Conservation (phyloP, 2,329 filamentous ascomycete species). For the Orbilia blumenaviensis region DNA sequence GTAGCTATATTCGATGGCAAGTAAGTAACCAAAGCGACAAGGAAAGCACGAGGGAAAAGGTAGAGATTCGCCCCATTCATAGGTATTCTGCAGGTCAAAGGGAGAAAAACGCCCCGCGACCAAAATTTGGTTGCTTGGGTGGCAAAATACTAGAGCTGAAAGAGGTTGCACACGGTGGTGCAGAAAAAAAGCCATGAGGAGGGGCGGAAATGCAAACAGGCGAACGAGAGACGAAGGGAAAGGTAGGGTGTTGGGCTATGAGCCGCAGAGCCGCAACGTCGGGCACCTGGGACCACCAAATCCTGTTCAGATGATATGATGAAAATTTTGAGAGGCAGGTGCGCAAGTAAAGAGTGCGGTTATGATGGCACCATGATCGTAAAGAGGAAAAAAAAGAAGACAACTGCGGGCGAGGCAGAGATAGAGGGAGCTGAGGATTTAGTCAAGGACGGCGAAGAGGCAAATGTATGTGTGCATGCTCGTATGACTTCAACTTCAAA, state of each 20-base stretch:
- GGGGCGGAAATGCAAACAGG: neutral
- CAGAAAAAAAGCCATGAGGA: neutral
- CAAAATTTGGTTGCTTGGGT: neutral
- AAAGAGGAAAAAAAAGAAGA: neutral
- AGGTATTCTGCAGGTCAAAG: too few relatives aligned
- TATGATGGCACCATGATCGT: neutral
- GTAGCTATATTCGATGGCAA: neutral
- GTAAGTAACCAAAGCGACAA: neutral
- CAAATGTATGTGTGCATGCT: too few relatives aligned
- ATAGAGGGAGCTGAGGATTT: too few relatives aligned
- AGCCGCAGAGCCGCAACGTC: conserved; percentile 17
- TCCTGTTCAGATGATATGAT: neutral
- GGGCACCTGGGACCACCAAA: neutral
- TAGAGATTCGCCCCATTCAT: too few relatives aligned
- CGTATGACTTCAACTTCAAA: neutral
- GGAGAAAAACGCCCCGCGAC: too few relatives aligned
- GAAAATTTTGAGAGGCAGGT: neutral
- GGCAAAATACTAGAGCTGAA: conserved; percentile 33
- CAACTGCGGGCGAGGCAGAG: too few relatives aligned
- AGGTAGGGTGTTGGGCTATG: neutral
- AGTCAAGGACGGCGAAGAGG: too few relatives aligned
- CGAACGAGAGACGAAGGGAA: neutral
- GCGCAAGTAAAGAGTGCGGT: neutral
- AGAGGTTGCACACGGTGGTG: too few relatives aligned
- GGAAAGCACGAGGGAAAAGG: too few relatives aligned